A percentile compares a stretch with the other conserved stretches of the same genome.
These are phyloP conservation scores for Firmiana major DNA, from an alignment of 345 rosid species.

Conservation along the genomic window DNA sequence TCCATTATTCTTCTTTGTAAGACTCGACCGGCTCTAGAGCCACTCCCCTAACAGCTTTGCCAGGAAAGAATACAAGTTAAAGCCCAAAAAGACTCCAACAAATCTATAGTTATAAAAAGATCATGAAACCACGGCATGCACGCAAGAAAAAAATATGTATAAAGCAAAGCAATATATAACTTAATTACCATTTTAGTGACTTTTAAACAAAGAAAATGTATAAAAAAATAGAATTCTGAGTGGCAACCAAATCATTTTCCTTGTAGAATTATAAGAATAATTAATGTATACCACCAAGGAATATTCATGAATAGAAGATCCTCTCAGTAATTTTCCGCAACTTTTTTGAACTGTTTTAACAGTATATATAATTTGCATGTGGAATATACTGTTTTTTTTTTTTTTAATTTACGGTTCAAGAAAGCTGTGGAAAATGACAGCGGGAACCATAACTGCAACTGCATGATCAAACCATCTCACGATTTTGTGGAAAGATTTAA, in stretches of 20 bases:
- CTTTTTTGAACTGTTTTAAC: conserved; percentile 16
- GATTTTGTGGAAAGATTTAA: neutral
- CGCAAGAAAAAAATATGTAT: neutral
- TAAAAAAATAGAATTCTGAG: neutral
- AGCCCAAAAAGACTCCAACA: too few species aligned
- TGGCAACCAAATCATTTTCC: neutral
- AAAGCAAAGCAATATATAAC: neutral
- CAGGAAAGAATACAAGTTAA: too few species aligned
- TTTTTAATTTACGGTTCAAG: conserved; percentile 19
- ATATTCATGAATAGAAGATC: conserved; percentile 4
- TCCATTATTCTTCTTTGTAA: too few species aligned
- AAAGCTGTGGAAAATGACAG: conserved; percentile 32
- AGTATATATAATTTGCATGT: neutral
- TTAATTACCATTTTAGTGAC: neutral
- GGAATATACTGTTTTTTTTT: neutral
- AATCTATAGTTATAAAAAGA: too few species aligned
- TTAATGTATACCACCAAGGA: too few species aligned
- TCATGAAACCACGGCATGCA: neutral
- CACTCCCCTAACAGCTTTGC: too few species aligned
- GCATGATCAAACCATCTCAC: neutral
- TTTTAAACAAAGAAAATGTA: neutral
- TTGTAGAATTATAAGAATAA: neutral
- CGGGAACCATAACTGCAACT: neutral
- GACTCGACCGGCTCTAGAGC: too few species aligned
- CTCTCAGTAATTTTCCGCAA: conserved; percentile 24